Base-by-base conservation (phyloP, 768 basidiomycete species). In the Phanerodontia chrysosporium region DNA sequence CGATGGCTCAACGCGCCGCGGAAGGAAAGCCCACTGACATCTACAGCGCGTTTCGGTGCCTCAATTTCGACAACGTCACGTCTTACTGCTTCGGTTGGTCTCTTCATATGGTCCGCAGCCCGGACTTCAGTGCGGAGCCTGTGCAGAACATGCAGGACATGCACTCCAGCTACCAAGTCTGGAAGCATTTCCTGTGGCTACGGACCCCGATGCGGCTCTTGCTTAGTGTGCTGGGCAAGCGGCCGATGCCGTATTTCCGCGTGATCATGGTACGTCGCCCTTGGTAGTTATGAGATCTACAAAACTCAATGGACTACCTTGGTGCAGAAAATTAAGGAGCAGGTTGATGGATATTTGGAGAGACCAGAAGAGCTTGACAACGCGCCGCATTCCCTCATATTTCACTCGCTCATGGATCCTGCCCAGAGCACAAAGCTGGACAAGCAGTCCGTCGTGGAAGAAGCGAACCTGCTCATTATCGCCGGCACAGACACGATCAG, bases 401-500 rank as follows among this genome's bases (percentile, higher is more conserved):
- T 74, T 55, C 73, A 75, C 42, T 69, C 70, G 54, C 62, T 72
- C n/a, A 46, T 73, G 24, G 55, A 60, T 25, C 65, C 51, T 22
- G 32, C 45, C 28, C 25, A 32, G 25, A 16, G 30, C 27, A 24
- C 21, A 24, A 55, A 49, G 27, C 49, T 49, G 6, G 35, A 39
- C 22, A 32, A n/a, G 10, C 22, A 18, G 5, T 48, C 49, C n/a
- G n/a, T 61, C 7, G 39, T 30, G 12, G 65, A 71, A 22, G 71
- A 70, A 51, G 68, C 65, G 2, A n/a, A 25, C 32, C 57, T 63
- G 49, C 64, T 73, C 27, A 60, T 72, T 30, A 74, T 75, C 45
- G 80, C 80, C 6, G 80, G 80, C 7, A 74, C 74, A 27, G 80
- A 79, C 60, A 79, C 78, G 3, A 73, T 75, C 13, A 78, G 74